phyloP scores from a whole-genome alignment of 1,284 basidiomycete species.

The Veloboletus limbatus region DNA sequence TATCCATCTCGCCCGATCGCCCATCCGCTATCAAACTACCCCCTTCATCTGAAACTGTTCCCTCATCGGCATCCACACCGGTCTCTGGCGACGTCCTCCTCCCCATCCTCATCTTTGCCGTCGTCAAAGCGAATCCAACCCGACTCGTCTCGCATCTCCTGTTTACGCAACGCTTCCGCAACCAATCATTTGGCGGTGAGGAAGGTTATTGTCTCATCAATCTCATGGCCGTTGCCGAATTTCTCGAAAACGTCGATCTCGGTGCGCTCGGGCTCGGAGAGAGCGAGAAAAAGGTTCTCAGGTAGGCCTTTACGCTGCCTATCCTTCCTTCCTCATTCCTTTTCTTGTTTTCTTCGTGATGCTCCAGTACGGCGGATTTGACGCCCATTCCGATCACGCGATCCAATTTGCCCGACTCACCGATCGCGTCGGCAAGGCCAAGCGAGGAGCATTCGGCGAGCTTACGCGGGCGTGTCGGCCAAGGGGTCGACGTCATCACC shows the following conservation, averaged over 20 bases:
- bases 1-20: slow-evolving; percentile 12
- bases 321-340: neutral
- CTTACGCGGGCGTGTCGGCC: slow-evolving; percentile 73
- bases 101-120: slow-evolving; percentile 87
- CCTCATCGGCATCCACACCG: slow-evolving; percentile 38
- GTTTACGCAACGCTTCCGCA: slow-evolving; percentile 84
- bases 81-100: slow-evolving; percentile 80
- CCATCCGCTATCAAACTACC: slow-evolving; percentile 30
- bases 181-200: slow-evolving; percentile 70
- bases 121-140: slow-evolving; percentile 86
- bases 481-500: slow-evolving; percentile 80
- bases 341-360: neutral
- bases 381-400: slow-evolving; percentile 66
- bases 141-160: slow-evolving; percentile 83
- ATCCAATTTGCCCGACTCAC: slow-evolving; percentile 15
- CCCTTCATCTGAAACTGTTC: slow-evolving; percentile 17
- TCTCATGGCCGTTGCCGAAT: slow-evolving; percentile 90
- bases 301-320: slow-evolving; percentile 41
- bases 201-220: slow-evolving; percentile 92
- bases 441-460: slow-evolving; percentile 39
- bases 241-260: slow-evolving; percentile 89
- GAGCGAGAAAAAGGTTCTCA: slow-evolving; percentile 57
- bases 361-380: slow-evolving; percentile 63
- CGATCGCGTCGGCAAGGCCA: slow-evolving; percentile 12
- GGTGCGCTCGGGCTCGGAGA: slow-evolving; percentile 76